A percentile compares a stretch with the other conserved stretches of the same genome.
Conservation (phyloP, 108 stramenopile species). For the Asterionellopsis glacialis region DNA sequence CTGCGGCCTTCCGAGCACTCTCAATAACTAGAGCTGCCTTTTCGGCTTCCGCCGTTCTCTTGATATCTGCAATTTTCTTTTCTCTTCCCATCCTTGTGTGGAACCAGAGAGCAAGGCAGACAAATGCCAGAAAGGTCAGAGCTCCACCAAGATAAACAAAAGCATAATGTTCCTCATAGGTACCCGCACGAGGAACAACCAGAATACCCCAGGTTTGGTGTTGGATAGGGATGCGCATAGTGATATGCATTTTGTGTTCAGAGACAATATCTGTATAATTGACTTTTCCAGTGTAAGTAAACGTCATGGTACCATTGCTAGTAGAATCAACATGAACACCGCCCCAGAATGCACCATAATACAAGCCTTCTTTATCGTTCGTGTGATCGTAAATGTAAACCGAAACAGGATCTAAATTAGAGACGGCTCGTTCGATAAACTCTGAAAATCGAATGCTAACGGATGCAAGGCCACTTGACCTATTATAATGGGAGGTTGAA, state of each 20-base stretch:
- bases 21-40: conserved; percentile 35
- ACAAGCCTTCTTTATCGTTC: conserved; percentile 9
- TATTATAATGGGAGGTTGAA: not conserved
- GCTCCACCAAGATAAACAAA: conserved; percentile 22
- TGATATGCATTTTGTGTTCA: not conserved
- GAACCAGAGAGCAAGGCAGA: not conserved
- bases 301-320: not conserved
- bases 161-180: not conserved
- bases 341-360: conserved; percentile 14
- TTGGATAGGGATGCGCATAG: not conserved
- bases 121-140: conserved; percentile 9
- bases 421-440: too few relatives aligned
- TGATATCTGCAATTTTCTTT: too few relatives aligned
- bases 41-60: conserved; percentile 27
- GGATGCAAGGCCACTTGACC: conserved; percentile 7
- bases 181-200: conserved; percentile 13
- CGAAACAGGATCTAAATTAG: too few relatives aligned
- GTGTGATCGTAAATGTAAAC: conserved; percentile 30
- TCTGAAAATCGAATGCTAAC: too few relatives aligned
- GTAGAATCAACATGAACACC: too few relatives aligned
- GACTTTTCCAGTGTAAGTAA: not conserved
- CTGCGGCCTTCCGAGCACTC: conserved; percentile 31
- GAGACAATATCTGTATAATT: not conserved
- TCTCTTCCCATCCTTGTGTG: not conserved
- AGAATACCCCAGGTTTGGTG: conserved; percentile 31